phyloP scores from a whole-genome alignment of 768 basidiomycete species.

The Ramaria sp. region DNA sequence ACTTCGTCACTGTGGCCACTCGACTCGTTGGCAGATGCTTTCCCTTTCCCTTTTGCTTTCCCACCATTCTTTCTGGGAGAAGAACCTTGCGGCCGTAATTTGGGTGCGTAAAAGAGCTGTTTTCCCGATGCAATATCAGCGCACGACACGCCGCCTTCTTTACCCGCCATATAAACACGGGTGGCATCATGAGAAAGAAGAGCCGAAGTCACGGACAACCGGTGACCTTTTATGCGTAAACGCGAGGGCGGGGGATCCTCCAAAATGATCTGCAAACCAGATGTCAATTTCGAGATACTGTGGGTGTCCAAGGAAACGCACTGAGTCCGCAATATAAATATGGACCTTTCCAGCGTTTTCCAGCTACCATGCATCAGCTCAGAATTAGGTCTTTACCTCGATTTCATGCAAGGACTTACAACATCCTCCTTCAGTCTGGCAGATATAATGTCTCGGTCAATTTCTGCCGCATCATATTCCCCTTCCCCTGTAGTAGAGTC shows the following conservation, averaged over 20 bases:
- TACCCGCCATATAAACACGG: conserved; percentile 80
- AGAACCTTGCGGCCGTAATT: conserved; percentile 31
- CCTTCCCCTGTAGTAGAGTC: conserved; percentile 72
- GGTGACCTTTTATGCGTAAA: conserved; percentile 62
- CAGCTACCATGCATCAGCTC: conserved; percentile 25
- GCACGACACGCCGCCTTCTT: conserved; percentile 83
- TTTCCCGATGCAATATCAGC: conserved; percentile 66
- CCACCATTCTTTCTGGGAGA: conserved; percentile 24
- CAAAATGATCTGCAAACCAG: background rate
- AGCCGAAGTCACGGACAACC: conserved; percentile 73
- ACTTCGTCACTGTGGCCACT: conserved; percentile 85
- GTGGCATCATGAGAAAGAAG: conserved; percentile 61
- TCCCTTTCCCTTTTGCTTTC: conserved; percentile 36
- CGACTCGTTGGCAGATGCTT: conserved; percentile 25
- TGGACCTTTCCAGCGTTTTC: conserved; percentile 85
- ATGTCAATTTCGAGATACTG: background rate
- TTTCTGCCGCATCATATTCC: conserved; percentile 90
- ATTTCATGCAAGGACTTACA: background rate
- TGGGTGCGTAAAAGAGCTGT: conserved; percentile 47
- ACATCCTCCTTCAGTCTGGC: conserved; percentile 53
- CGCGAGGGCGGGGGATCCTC: conserved; percentile 29
- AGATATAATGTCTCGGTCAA: conserved; percentile 88
- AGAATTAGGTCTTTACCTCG: background rate
- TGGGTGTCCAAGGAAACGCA: conserved; percentile 18
- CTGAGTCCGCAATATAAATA: conserved; percentile 64